These are phyloP conservation scores for Cylindrotheca fusiformis DNA, from an alignment of 108 stramenopile genomes.

Conservation along the genomic window DNA sequence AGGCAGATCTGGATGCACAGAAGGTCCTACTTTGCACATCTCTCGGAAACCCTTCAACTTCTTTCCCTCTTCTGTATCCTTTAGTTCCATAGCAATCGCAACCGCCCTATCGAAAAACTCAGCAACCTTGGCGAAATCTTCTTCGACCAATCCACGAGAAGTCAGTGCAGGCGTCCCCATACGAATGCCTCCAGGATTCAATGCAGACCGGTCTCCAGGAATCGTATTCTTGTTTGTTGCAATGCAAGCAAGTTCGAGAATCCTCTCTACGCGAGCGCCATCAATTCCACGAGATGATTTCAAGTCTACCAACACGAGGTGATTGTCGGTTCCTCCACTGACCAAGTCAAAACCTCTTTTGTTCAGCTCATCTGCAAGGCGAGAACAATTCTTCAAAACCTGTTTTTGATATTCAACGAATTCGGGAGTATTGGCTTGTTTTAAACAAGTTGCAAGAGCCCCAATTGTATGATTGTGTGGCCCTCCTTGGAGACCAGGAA, in stretches of 20 bases:
- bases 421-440: slow-evolving; percentile 89
- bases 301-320: slow-evolving; percentile 97
- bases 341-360: slow-evolving; percentile 92
- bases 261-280: slow-evolving; percentile 97
- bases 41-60: slow-evolving; percentile 90
- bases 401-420: slow-evolving; percentile 97
- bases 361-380: slow-evolving; percentile 75
- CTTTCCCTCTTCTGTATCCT: slow-evolving; percentile 77
- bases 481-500: slow-evolving; percentile 98
- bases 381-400: slow-evolving; percentile 77
- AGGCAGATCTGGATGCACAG: slow-evolving; percentile 81
- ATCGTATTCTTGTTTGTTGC: slow-evolving; percentile 97
- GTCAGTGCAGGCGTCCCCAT: slow-evolving; percentile 99
- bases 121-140: slow-evolving; percentile 95
- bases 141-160: slow-evolving; percentile 95
- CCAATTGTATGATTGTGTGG: slow-evolving; percentile 99
- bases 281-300: slow-evolving; percentile 89
- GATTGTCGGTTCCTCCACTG: slow-evolving; percentile 99
- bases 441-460: slow-evolving; percentile 94
- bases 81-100: slow-evolving; percentile 82
- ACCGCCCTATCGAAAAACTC: slow-evolving; percentile 97
- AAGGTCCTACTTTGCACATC: slow-evolving; percentile 91
- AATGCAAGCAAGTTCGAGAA: slow-evolving; percentile 95
- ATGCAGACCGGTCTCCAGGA: slow-evolving; percentile 92
- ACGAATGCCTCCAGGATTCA: slow-evolving; percentile 97